A percentile compares a stretch with the other conserved stretches of the same genome.
These are phyloP conservation scores for Leptographium wingfieldii DNA, from an alignment of 2,329 filamentous ascomycete genomes.

Conservation along the genomic window DNA sequence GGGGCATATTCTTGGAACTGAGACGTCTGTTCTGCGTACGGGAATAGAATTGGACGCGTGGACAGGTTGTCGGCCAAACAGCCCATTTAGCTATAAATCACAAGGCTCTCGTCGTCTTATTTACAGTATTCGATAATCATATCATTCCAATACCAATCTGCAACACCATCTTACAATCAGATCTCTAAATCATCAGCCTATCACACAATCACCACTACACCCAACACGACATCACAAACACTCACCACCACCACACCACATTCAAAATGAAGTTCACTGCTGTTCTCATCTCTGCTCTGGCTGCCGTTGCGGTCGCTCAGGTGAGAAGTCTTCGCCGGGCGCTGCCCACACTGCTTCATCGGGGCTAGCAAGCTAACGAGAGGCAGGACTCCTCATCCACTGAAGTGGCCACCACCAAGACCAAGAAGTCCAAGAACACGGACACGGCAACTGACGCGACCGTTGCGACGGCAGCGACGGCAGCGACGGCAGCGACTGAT, in stretches of 20 bases:
- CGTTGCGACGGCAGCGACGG: neutral
- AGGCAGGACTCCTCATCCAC: neutral
- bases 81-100: neutral
- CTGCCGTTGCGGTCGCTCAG: conserved; percentile 9
- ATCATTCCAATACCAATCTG: neutral
- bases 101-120: neutral
- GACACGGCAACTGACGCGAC: neutral
- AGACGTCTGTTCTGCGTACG: neutral
- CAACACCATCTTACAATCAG: neutral
- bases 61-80: neutral
- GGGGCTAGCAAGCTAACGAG: neutral
- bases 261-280: neutral
- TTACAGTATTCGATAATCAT: neutral
- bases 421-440: neutral
- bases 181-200: neutral
- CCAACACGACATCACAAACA: neutral
- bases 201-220: neutral
- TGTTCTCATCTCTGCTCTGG: conserved; percentile 7
- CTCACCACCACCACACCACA: neutral
- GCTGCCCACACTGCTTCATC: neutral
- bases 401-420: neutral
- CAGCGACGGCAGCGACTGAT: neutral
- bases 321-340: neutral
- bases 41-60: neutral
- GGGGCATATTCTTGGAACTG: neutral